Base-by-base conservation (phyloP, 495 filamentous ascomycete species). In the Penicillium angulare region DNA sequence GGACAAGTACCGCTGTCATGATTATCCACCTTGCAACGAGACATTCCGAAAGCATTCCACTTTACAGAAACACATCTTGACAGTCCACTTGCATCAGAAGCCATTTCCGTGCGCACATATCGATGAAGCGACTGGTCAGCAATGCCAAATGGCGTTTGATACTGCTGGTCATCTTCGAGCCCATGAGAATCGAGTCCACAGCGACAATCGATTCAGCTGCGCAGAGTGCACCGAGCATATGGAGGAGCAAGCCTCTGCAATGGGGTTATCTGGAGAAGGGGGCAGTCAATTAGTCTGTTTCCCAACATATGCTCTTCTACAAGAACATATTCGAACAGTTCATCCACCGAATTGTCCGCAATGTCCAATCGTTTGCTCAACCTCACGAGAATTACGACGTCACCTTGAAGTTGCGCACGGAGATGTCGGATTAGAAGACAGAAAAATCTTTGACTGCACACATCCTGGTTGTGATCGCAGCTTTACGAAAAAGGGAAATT, bases 21-120 rank as follows among this genome's bases (percentile, higher is more conserved):
- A 82, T 18, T 85, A 85, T 52, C 81, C 85, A 7, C 86, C 81
- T 1, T 98, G 93, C 63, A 74, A 80, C 27, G 79, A 86, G 65
- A 81, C 79, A 12, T 98, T 97, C 67, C 80, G 93, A 34, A 97
- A 97, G 65, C 87, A 91, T 59, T 81, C 86, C 45, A 96, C 90
- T 2, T 79, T 98, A 9, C 83, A 90, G 56, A 82, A 86, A 15
- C 93, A 98, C 66, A 83, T 97, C 42, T 78, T 81, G 17, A 74
- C 77, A 0, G 80, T 77, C 2, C 93, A 98, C 63, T 73, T 92
- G 18, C 74, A 84, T 5, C 64, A 80, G 49, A 76, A 84, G 17
- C 81, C 89, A 1, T 95, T 82, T 53, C 70, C 76, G 2, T 97
- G 92, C 65, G 65, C 67, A 8, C 61, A 80, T 49, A 59, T 78